phyloP scores from a whole-genome alignment of 1,139 yeast genomes.

The Taiozyma sp. region DNA sequence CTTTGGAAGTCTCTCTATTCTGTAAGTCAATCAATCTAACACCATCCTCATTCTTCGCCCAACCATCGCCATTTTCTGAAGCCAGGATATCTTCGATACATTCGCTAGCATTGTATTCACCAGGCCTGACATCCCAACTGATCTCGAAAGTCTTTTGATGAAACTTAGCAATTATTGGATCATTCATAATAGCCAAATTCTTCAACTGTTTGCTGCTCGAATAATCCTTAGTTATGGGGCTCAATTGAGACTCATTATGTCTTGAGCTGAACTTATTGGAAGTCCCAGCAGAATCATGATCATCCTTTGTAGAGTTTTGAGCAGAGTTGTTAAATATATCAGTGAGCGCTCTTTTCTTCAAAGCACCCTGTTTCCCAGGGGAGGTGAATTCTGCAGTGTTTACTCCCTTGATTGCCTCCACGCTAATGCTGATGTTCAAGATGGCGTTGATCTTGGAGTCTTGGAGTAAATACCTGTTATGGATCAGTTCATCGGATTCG shows the following conservation, averaged over 20 bases:
- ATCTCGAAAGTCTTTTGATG: constrained; percentile 61
- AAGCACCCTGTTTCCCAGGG: neutral
- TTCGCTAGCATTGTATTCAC: constrained; percentile 67
- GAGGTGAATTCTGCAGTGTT: constrained; percentile 27
- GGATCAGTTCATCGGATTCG: constrained; percentile 46
- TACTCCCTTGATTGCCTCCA: constrained; percentile 36
- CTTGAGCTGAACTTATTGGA: neutral
- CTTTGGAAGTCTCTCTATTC: constrained; percentile 5
- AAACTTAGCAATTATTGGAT: constrained; percentile 47
- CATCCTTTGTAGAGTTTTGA: neutral
- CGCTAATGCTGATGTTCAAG: constrained; percentile 44
- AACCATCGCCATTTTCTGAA: constrained; percentile 60
- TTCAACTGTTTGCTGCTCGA: constrained; percentile 5
- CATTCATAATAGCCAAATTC: constrained; percentile 28
- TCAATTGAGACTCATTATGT: neutral
- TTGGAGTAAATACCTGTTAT: constrained; percentile 62
- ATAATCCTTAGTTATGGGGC: constrained; percentile 1
- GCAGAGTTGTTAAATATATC: neutral
- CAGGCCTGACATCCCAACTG: constrained; percentile 75
- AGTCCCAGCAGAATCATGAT: neutral
- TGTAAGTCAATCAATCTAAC: constrained; percentile 38
- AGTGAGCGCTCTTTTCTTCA: neutral
- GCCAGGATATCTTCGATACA: constrained; percentile 67
- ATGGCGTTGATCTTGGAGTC: constrained; percentile 82
- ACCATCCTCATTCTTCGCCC: constrained; percentile 46